phyloP scores from a whole-genome alignment of 1,139 yeast species.

The Lodderomyces orthopsilosis region DNA sequence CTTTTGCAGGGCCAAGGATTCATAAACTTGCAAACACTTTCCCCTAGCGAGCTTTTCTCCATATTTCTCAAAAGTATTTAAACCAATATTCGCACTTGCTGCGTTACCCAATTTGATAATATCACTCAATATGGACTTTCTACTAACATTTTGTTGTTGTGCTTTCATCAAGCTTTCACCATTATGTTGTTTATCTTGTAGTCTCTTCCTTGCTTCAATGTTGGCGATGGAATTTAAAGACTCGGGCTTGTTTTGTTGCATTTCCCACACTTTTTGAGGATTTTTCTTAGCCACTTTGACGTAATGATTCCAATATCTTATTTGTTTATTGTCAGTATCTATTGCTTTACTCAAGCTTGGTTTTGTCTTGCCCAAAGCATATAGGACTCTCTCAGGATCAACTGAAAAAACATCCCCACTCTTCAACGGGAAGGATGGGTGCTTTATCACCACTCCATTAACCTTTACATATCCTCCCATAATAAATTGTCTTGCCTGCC shows the following conservation, averaged over 20 bases:
- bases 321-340: slow-evolving; percentile 67
- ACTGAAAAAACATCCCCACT: slow-evolving; percentile 89
- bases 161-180: slow-evolving; percentile 33
- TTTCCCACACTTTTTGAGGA: slow-evolving; percentile 60
- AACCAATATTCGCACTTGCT: slow-evolving; percentile 26
- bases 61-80: slow-evolving; percentile 20
- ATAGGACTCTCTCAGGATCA: slow-evolving; percentile 79
- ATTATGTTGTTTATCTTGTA: slow-evolving; percentile 19
- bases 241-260: slow-evolving; percentile 45
- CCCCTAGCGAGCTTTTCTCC: slow-evolving; percentile 23
- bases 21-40: slow-evolving; percentile 34
- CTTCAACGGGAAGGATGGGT: slow-evolving; percentile 74
- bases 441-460: slow-evolving; percentile 73
- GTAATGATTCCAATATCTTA: slow-evolving; percentile 71
- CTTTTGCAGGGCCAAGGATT: slow-evolving; percentile 24
- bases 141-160: slow-evolving; percentile 41
- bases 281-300: slow-evolving; percentile 55
- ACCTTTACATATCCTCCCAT: slow-evolving; percentile 81
- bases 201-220: slow-evolving; percentile 22
- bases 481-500: slow-evolving; percentile 92
- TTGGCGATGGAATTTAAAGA: slow-evolving; percentile 34
- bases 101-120: slow-evolving; percentile 26
- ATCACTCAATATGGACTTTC: slow-evolving; percentile 44
- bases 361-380: slow-evolving; percentile 80
- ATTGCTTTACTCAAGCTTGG: slow-evolving; percentile 71